Conservation (phyloP, 306 rosid species). For the Fagus crenata region DNA sequence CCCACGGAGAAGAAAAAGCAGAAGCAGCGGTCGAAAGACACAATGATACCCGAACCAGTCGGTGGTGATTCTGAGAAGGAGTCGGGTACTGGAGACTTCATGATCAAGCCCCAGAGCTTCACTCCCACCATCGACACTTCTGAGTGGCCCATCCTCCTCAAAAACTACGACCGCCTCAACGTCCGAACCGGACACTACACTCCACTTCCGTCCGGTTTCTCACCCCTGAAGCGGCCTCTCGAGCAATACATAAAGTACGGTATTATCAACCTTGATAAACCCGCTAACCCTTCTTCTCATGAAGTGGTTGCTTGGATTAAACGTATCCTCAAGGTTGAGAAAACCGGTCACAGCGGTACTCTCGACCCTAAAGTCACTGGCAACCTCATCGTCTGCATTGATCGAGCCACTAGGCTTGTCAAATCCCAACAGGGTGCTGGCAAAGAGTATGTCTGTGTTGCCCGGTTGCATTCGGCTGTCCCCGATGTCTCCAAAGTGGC, state of each 20-base stretch:
- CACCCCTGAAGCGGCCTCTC: conserved; percentile 79
- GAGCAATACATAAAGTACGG: conserved; percentile 69
- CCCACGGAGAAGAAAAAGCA: conserved; percentile 53
- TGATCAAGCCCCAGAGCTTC: conserved; percentile 69
- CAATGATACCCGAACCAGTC: neutral
- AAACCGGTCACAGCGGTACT: conserved; percentile 84
- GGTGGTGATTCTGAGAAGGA: conserved; percentile 21
- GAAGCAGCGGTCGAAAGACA: conserved; percentile 33
- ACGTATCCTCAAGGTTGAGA: conserved; percentile 68
- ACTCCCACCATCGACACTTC: conserved; percentile 72
- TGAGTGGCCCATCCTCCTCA: conserved; percentile 82
- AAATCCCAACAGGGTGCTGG: conserved; percentile 89
- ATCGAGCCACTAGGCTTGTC: conserved; percentile 75
- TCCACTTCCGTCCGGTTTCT: conserved; percentile 68
- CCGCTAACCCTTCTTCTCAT: conserved; percentile 82
- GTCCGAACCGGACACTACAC: conserved; percentile 87
- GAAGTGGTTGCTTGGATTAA: conserved; percentile 92
- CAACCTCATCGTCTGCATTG: conserved; percentile 74
- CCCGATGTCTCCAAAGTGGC: conserved; percentile 67
- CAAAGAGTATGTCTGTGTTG: conserved; percentile 79
- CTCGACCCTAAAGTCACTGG: conserved; percentile 88
- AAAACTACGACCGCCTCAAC: conserved; percentile 84
- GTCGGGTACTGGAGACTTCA: conserved; percentile 31
- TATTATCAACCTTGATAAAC: conserved; percentile 73
- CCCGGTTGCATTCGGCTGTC: conserved; percentile 67